Conservation (phyloP, 495 filamentous ascomycete species). For the Emericellopsis terricola region DNA sequence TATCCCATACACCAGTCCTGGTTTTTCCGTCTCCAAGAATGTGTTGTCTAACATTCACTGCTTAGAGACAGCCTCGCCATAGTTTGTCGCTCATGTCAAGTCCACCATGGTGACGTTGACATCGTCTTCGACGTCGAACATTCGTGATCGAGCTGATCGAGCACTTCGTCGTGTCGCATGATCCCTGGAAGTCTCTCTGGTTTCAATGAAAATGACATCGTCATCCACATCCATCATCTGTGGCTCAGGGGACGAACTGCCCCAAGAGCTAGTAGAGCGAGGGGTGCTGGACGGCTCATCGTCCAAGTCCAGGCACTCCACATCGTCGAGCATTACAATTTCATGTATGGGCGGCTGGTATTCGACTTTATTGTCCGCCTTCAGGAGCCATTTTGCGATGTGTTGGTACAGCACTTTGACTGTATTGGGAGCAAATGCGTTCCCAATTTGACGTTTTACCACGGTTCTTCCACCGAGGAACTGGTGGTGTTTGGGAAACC, state of each 20-base stretch:
- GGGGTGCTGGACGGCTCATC: not conserved
- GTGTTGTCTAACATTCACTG: no score
- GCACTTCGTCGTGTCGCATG: not conserved
- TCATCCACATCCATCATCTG: no score
- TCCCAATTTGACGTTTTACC: conserved; percentile 62
- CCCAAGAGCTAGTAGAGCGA: not conserved
- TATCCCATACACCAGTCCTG: no score
- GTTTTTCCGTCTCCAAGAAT: no score
- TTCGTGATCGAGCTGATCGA: no score
- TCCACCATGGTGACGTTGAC: no score
- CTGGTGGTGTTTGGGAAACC: conserved; percentile 46
- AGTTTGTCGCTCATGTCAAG: no score
- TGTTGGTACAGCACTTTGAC: conserved; percentile 40
- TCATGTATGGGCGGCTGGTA: not conserved
- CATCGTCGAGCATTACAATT: not conserved
- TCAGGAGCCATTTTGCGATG: conserved; percentile 35
- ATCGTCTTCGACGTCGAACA: no score
- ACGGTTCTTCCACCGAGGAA: conserved; percentile 27
- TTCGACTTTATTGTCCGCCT: conserved; percentile 27
- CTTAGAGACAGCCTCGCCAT: no score
- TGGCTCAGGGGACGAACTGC: not conserved
- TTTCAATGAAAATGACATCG: not conserved
- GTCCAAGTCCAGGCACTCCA: no score
- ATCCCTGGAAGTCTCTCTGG: not conserved
- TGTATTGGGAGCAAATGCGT: conserved; percentile 59